Evolutionary conservation across 306 rosid species (phyloP).

Genomic region (Astragalus membranaceus): DNA sequence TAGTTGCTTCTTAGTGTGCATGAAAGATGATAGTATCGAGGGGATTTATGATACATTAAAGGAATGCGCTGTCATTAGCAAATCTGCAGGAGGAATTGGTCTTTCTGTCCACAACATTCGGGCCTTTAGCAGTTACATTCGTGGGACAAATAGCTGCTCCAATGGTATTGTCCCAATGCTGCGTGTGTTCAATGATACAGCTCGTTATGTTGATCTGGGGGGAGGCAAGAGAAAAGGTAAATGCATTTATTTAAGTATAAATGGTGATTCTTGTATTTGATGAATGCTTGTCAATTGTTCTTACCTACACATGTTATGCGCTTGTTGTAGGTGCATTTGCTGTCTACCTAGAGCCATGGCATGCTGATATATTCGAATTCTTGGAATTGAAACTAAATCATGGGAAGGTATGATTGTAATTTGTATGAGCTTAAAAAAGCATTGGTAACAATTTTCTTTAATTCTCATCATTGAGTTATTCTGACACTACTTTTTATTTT

Average conservation of each 20-base stretch:
- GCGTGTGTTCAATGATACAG: conserved; percentile 83
- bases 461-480: background rate
- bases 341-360: conserved; percentile 97
- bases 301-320: background rate
- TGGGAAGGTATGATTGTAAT: conserved; percentile 61
- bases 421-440: background rate
- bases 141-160: conserved; percentile 97
- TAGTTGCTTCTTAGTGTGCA: conserved; percentile 90
- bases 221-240: conserved; percentile 99
- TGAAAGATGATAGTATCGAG: conserved; percentile 94
- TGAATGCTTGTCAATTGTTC: background rate
- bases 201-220: conserved; percentile 97
- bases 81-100: conserved; percentile 98
- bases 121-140: conserved; percentile 83
- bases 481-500: background rate
- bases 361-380: conserved; percentile 85
- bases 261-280: background rate
- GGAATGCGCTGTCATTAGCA: conserved; percentile 98
- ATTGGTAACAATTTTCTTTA: background rate
- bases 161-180: conserved; percentile 94
- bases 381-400: conserved; percentile 78
- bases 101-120: conserved; percentile 70
- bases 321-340: conserved; percentile 82
- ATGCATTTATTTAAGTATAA: background rate
- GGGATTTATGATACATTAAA: conserved; percentile 80